Evolutionary conservation across 495 filamentous ascomycete species (phyloP).

Genomic region (Daldinia childiae): DNA sequence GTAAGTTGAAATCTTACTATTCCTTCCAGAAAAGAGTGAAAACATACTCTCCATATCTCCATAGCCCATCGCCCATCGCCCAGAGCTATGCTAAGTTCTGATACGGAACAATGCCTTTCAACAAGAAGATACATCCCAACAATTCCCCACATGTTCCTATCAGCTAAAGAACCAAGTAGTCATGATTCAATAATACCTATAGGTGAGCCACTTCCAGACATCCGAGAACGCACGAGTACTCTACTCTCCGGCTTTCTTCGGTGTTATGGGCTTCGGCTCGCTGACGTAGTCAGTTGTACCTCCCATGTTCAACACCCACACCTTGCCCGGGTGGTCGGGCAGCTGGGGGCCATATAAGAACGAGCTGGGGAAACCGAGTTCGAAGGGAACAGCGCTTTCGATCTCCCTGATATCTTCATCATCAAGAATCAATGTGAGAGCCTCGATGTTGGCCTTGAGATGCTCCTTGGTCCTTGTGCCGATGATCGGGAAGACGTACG

Average conservation of each 20-base stretch:
- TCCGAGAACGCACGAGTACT: conserved; percentile 25
- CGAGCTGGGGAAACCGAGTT: conserved; percentile 67
- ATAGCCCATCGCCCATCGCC: background rate
- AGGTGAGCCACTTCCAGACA: conserved; percentile 31
- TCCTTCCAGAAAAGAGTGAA: background rate
- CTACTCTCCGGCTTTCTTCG: conserved; percentile 48
- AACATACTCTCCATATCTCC: background rate
- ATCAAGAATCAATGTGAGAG: conserved; percentile 63
- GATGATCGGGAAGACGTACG: conserved; percentile 80
- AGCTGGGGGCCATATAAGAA: conserved; percentile 60
- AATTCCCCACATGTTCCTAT: background rate
- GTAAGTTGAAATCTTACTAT: background rate
- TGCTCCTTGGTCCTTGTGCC: conserved; percentile 69
- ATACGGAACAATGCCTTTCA: background rate
- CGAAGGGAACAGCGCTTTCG: conserved; percentile 68
- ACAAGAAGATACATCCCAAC: background rate
- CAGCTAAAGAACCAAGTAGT: background rate
- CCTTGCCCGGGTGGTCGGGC: conserved; percentile 53
- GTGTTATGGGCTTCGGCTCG: conserved; percentile 45
- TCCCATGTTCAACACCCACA: conserved; percentile 52
- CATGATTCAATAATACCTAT: conserved; percentile 9
- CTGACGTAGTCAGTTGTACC: conserved; percentile 60
- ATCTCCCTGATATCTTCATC: conserved; percentile 72
- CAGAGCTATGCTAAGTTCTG: background rate
- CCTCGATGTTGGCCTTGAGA: conserved; percentile 74